Evolutionary conservation across 352 stramenopile species (phyloP).

Genomic region (Pythium scleroteichum): DNA sequence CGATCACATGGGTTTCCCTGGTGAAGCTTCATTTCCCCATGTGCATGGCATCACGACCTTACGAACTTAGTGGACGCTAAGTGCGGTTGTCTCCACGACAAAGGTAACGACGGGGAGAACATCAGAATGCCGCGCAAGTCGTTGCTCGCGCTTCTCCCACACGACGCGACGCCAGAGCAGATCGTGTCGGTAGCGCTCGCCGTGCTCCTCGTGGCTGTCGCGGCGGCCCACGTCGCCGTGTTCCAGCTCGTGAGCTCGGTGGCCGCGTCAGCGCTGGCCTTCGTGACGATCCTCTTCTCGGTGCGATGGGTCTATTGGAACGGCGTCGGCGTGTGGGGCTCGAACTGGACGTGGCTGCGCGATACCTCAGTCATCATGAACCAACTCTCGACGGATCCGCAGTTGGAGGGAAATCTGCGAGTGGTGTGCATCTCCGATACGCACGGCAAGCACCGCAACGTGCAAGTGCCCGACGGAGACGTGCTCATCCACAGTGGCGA

Average conservation of each 20-base stretch:
- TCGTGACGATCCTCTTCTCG: conserved; percentile 22
- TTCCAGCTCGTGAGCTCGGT: conserved; percentile 34
- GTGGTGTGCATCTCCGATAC: conserved; percentile 86
- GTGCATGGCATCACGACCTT: neutral
- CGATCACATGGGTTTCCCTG: no score
- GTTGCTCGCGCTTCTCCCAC: conserved; percentile 35
- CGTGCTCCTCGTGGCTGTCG: conserved; percentile 20
- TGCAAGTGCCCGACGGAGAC: conserved; percentile 73
- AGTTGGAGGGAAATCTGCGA: conserved; percentile 58
- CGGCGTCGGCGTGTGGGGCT: conserved; percentile 59
- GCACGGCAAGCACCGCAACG: conserved; percentile 64
- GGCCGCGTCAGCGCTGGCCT: conserved; percentile 17
- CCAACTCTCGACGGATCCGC: conserved; percentile 38
- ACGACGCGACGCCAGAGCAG: conserved; percentile 39
- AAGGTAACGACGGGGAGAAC: neutral
- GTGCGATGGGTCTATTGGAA: conserved; percentile 69
- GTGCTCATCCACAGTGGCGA: conserved; percentile 91
- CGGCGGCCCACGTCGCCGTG: conserved; percentile 15
- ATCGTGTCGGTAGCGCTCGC: conserved; percentile 19
- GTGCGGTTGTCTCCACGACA: neutral
- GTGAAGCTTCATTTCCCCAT: no score
- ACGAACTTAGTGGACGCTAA: neutral
- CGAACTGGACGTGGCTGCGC: conserved; percentile 45
- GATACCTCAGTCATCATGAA: conserved; percentile 30
- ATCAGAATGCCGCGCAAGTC: conserved; percentile 9